These are phyloP conservation scores for Thermomyces lanuginosus DNA, from an alignment of 2,329 filamentous ascomycete species.

Conservation along the genomic window DNA sequence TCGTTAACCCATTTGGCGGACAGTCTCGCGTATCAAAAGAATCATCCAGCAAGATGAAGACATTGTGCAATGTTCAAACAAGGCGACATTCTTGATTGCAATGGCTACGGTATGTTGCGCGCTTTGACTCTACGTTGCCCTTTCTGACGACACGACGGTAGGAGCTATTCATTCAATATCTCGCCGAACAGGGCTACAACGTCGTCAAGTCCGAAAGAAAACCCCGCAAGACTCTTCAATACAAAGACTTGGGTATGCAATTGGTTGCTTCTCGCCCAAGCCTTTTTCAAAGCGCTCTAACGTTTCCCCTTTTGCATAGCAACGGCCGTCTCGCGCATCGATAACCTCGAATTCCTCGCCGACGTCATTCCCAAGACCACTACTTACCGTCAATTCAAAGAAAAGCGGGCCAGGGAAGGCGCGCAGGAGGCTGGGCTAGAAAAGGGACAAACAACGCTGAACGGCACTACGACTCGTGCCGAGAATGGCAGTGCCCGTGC, in stretches of 20 bases:
- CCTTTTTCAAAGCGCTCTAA: no score
- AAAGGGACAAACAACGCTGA: constrained; percentile 25
- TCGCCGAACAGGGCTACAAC: constrained; percentile 69
- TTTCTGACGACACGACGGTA: constrained; percentile 17
- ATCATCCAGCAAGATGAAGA: constrained; percentile 82
- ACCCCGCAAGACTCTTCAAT: constrained; percentile 84
- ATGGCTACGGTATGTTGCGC: constrained; percentile 55
- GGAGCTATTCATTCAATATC: constrained; percentile 92
- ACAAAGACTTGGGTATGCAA: constrained; percentile 70
- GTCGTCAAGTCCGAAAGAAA: constrained; percentile 85
- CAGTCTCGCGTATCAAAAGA: constrained; percentile 90
- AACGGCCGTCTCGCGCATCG: constrained; percentile 68
- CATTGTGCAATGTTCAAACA: constrained; percentile 72
- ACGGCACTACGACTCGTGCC: constrained; percentile 10
- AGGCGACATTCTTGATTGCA: constrained; percentile 85
- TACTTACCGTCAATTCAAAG: constrained; percentile 64
- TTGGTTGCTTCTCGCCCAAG: no score
- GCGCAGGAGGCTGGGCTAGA: constrained; percentile 15
- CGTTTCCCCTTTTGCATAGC: no score
- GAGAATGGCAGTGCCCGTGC: constrained; percentile 7
- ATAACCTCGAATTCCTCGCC: constrained; percentile 86
- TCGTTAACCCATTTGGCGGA: neutral
- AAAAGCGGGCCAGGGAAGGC: constrained; percentile 32
- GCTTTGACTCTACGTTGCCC: constrained; percentile 1
- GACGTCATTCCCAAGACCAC: constrained; percentile 81